These are phyloP conservation scores for Elsinoe fawcettii DNA, from an alignment of 2,329 filamentous ascomycete species.

Conservation along the genomic window DNA sequence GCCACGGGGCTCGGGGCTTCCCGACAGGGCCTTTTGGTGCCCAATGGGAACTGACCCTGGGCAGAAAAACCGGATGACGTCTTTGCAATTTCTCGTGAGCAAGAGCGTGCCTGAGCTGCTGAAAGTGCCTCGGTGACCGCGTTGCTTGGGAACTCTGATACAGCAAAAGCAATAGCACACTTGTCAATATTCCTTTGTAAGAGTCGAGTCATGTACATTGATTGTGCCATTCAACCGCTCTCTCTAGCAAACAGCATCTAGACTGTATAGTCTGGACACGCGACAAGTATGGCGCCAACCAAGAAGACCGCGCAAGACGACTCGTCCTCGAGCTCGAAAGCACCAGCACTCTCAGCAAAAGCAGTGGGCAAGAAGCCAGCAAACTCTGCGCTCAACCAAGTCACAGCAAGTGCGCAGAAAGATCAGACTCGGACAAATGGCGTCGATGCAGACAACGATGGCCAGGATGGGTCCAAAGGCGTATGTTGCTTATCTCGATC, in stretches of 20 bases:
- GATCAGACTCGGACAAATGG: not conserved
- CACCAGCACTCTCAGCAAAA: constrained; percentile 5
- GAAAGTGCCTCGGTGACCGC: not conserved
- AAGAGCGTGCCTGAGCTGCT: too few species aligned
- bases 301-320: constrained; percentile 13
- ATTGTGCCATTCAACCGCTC: not conserved
- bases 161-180: not conserved
- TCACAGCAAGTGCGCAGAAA: not conserved
- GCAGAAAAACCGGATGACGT: not conserved
- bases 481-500: not conserved
- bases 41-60: not conserved
- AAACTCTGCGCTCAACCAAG: not conserved
- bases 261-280: not conserved
- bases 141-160: not conserved
- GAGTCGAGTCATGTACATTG: not conserved
- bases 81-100: not conserved
- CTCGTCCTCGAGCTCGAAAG: constrained; percentile 13
- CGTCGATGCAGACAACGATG: not conserved
- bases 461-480: not conserved
- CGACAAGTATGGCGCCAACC: constrained; percentile 5
- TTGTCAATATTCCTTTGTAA: not conserved
- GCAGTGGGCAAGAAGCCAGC: constrained; percentile 11
- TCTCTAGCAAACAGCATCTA: not conserved
- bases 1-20: not conserved
- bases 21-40: not conserved